phyloP scores from a whole-genome alignment of 1,284 basidiomycete genomes.

The Lentinus polychrous region DNA sequence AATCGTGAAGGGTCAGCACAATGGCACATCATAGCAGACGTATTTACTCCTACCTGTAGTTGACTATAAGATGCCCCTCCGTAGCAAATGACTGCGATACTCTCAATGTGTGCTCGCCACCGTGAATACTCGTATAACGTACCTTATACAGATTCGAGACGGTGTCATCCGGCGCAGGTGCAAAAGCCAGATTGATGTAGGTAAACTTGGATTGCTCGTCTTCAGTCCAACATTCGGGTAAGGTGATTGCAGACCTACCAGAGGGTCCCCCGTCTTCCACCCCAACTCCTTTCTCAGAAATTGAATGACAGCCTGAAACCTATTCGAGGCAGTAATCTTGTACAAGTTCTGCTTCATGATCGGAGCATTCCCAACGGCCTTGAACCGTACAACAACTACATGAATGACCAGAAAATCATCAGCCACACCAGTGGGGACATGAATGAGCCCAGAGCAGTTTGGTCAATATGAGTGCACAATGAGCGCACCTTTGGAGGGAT shows the following conservation, averaged over 20 bases:
- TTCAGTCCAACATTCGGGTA: neutral
- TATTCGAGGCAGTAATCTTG: conserved; percentile 93
- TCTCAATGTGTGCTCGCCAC: neutral
- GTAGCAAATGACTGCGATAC: conserved; percentile 76
- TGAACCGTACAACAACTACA: conserved; percentile 93
- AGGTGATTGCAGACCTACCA: conserved; percentile 49
- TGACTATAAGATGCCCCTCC: conserved; percentile 91
- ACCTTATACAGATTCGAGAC: conserved; percentile 88
- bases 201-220: conserved; percentile 63
- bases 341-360: conserved; percentile 99
- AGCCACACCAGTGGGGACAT: neutral
- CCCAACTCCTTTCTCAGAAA: conserved; percentile 89
- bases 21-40: too few relatives aligned
- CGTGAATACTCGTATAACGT: conserved; percentile 12
- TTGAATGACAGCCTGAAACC: conserved; percentile 93
- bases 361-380: conserved; percentile 96
- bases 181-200: conserved; percentile 97
- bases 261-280: conserved; percentile 81
- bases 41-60: conserved; percentile 91
- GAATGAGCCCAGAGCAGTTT: neutral
- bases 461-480: neutral
- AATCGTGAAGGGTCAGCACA: conserved; percentile 7
- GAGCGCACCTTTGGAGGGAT: conserved; percentile 68
- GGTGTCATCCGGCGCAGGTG: conserved; percentile 88
- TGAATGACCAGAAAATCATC: neutral